Conservation (phyloP, 164 flowering plant species). For the Magnolia officinalis region DNA sequence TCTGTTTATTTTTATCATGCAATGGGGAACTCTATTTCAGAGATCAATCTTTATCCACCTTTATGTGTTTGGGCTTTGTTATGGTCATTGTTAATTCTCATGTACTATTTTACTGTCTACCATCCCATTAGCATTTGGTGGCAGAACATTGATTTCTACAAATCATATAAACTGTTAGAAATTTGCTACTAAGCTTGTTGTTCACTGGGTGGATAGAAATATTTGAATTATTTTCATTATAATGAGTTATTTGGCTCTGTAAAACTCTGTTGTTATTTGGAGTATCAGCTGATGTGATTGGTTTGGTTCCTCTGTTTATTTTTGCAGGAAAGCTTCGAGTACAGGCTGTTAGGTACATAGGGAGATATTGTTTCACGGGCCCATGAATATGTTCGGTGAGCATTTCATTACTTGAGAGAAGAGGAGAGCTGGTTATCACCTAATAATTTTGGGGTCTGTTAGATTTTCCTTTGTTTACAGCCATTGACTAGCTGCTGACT, state of each 20-base stretch:
- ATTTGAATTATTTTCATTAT: too few species aligned
- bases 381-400: slow-evolving; percentile 94
- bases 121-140: not conserved
- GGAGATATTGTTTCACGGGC: slow-evolving; percentile 99
- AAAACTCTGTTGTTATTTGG: too few species aligned
- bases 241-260: too few species aligned
- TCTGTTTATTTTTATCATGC: not conserved
- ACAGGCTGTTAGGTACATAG: slow-evolving; percentile 80
- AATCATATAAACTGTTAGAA: too few species aligned
- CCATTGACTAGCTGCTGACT: not conserved
- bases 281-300: too few species aligned
- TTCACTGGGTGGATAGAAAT: too few species aligned
- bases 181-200: too few species aligned
- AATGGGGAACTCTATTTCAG: not conserved
- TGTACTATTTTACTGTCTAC: too few species aligned
- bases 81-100: too few species aligned
- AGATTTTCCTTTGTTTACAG: not conserved
- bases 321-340: slow-evolving; percentile 83
- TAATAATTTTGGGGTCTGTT: not conserved
- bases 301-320: too few species aligned
- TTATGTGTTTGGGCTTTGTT: too few species aligned
- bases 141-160: too few species aligned
- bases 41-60: not conserved
- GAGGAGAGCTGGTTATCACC: not conserved
- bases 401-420: not conserved